A percentile compares a stretch with the other conserved stretches of the same genome.
Conservation (phyloP, 1,139 yeast genomes). For the Pneumocystis canis region DNA sequence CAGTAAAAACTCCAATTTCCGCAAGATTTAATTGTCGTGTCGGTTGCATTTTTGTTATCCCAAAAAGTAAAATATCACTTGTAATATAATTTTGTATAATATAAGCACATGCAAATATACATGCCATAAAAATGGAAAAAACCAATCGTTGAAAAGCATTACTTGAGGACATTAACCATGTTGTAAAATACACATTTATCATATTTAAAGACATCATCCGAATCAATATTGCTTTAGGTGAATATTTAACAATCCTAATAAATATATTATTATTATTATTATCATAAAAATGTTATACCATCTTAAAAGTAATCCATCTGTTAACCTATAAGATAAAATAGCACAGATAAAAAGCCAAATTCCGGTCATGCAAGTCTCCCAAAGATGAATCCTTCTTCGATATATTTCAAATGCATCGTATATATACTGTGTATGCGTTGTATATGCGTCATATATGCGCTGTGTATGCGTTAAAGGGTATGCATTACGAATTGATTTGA, state of each 20-base stretch:
- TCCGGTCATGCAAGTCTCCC: constrained; percentile 39
- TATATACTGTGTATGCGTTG: not conserved
- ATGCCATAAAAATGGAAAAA: constrained; percentile 76
- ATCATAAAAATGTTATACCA: constrained; percentile 20
- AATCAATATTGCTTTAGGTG: constrained; percentile 73
- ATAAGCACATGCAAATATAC: constrained; percentile 68
- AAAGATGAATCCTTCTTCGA: constrained; percentile 20
- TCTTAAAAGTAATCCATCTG: constrained; percentile 80
- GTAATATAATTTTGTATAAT: constrained; percentile 82
- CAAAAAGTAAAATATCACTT: constrained; percentile 33
- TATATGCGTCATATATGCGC: not conserved
- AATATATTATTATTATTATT: not conserved
- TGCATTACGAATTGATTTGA: not conserved
- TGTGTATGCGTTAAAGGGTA: not conserved
- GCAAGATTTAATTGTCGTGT: constrained; percentile 47
- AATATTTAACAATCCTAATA: constrained; percentile 63
- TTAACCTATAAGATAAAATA: constrained; percentile 64
- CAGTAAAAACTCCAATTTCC: constrained; percentile 86
- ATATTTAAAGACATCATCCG: constrained; percentile 57
- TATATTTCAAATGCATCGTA: not conserved
- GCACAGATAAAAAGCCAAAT: constrained; percentile 60
- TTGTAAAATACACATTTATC: constrained; percentile 23
- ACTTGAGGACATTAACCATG: constrained; percentile 31
- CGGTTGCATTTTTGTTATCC: constrained; percentile 24
- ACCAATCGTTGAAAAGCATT: not conserved